Evolutionary conservation across 768 basidiomycete species (phyloP), one percentile per base, ranked within the genome.

Genomic region (Termitomyces sp.): DNA sequence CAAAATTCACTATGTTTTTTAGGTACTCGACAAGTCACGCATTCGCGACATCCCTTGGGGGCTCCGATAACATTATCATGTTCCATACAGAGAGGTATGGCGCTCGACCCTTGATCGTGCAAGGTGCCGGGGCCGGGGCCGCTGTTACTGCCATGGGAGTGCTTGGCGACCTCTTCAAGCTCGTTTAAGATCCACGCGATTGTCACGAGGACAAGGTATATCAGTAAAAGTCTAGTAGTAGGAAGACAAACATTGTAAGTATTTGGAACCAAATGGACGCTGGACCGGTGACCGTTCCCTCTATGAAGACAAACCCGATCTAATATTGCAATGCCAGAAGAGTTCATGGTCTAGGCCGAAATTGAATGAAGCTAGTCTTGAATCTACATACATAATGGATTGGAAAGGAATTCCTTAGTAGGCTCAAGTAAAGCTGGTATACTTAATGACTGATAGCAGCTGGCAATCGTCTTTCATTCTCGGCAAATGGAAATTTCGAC

Each of bases 71-170:
- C 73, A 98, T 99, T 71, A 85, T 99, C 72, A 92, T 97, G 81
- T 98, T 98, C 84, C 91, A 94, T 71, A 98, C 96, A 0, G 88
- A 91, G 69, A 82, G 97, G 45, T 99, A 99, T 70, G 87, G 89
- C 3, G 83, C 88, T 8, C 78, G 94, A 45, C 96, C 97, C 1
- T 78, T 99, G 59, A 92, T 98, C 62, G 83, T 99, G 38, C 96
- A 98, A 69, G 97, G 97, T 54, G 89, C 96, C 0, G 97, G 97
- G 3, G 97, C 97, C 0, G 97, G 97, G n/a, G 94, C 94, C 1
- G 94, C 91, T 28, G 96, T 98, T 15, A 99, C 97, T 36, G 97
- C 97, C 0, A 98, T 98, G 94, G 97, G 97, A 8, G 95, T 98
- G 16, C 81, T 96, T 65, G 88, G 91, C 51, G 96, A 98, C 70